These are phyloP conservation scores for Endothia cerciana DNA, from an alignment of 2,329 filamentous ascomycete species.

Conservation along the genomic window DNA sequence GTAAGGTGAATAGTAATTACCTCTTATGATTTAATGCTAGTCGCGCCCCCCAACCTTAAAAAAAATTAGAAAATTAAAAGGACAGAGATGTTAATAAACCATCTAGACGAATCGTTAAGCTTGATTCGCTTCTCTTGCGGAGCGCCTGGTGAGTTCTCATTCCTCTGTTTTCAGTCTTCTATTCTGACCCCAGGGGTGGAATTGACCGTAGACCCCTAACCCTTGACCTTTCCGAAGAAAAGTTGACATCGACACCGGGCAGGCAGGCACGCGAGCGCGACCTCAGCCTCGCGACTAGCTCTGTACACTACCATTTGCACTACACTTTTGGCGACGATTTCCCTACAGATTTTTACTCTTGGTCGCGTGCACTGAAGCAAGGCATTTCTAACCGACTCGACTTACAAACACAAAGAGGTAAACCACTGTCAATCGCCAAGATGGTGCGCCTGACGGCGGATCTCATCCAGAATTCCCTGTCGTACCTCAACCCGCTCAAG, in stretches of 20 bases:
- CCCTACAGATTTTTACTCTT: neutral
- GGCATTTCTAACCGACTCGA: neutral
- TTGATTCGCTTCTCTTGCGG: too few relatives aligned
- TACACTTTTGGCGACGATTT: neutral
- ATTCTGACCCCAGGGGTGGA: neutral
- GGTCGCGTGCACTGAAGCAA: neutral
- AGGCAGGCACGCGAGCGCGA: slow-evolving; percentile 22
- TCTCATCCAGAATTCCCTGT: slow-evolving; percentile 90
- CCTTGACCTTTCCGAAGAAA: slow-evolving; percentile 12
- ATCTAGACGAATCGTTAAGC: too few relatives aligned
- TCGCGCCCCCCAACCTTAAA: too few relatives aligned
- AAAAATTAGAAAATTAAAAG: too few relatives aligned
- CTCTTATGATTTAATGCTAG: too few relatives aligned
- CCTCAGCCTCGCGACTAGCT: slow-evolving; percentile 11
- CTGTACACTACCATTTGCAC: slow-evolving; percentile 1
- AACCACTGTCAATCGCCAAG: slow-evolving; percentile 36
- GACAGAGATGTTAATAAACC: too few relatives aligned
- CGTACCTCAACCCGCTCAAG: slow-evolving; percentile 97
- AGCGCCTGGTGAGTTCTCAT: neutral
- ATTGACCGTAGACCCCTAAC: neutral
- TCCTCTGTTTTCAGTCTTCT: neutral
- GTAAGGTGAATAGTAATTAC: too few relatives aligned
- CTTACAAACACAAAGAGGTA: slow-evolving; percentile 23
- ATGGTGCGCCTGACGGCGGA: slow-evolving; percentile 93
- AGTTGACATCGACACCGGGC: slow-evolving; percentile 13